phyloP scores from a whole-genome alignment of 306 rosid genomes.

The Rosa rugosa region DNA sequence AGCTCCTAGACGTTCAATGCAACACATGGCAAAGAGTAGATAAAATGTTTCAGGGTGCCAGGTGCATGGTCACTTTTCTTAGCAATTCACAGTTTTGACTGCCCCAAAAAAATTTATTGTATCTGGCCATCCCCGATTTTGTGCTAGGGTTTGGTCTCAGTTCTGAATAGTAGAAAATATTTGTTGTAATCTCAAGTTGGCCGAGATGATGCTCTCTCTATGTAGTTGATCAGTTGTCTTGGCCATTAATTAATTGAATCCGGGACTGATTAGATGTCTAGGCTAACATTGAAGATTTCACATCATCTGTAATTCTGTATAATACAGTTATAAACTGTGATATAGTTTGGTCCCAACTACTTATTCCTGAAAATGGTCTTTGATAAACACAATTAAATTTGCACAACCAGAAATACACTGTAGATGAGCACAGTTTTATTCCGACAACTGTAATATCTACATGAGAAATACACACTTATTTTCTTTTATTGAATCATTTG shows the following conservation, averaged over 20 bases:
- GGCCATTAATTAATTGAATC: not conserved
- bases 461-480: not conserved
- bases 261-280: not conserved
- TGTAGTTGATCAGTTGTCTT: not conserved
- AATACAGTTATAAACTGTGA: not conserved
- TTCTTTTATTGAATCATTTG: not conserved
- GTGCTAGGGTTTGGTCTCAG: conserved; percentile 3
- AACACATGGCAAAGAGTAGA: conserved; percentile 77
- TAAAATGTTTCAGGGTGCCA: conserved; percentile 62
- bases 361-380: not conserved
- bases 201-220: not conserved
- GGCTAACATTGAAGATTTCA: not conserved
- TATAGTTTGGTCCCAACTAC: not conserved
- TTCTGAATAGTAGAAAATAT: not conserved
- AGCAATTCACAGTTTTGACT: conserved; percentile 67
- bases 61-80: conserved; percentile 80
- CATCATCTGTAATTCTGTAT: not conserved
- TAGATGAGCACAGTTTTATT: too few relatives aligned
- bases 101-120: not conserved
- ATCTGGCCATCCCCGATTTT: conserved; percentile 16
- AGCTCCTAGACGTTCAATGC: conserved; percentile 73
- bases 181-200: conserved; percentile 1
- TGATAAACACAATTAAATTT: not conserved
- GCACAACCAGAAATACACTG: not conserved
- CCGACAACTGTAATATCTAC: not conserved